phyloP scores from a whole-genome alignment of 2,329 filamentous ascomycete species.

The Ophiocordyceps polyrhachis-furcata region DNA sequence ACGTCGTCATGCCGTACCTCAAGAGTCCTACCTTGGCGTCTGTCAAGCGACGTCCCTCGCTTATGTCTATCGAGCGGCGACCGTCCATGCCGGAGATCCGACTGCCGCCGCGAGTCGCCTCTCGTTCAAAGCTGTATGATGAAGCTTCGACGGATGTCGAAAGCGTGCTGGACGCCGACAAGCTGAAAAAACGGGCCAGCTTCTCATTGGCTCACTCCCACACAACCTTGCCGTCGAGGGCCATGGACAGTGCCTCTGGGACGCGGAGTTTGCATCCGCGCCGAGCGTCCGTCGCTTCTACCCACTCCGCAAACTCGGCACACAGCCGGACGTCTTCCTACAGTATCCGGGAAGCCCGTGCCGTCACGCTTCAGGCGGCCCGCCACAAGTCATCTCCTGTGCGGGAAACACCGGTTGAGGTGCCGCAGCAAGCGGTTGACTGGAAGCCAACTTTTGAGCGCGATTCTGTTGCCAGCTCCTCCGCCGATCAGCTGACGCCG shows the following conservation, averaged over 20 bases:
- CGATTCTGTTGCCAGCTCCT: conserved; percentile 10
- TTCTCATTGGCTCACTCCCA: conserved; percentile 22
- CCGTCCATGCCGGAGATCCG: conserved; percentile 1
- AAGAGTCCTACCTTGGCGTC: background rate
- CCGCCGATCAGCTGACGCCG: conserved; percentile 25
- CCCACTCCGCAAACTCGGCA: conserved; percentile 15
- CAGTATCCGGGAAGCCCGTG: conserved; percentile 20
- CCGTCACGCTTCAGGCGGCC: conserved; percentile 18
- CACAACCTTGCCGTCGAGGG: conserved; percentile 9
- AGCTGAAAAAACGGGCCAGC: conserved; percentile 18
- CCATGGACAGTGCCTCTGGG: background rate
- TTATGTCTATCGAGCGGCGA: background rate
- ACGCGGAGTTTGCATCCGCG: conserved; percentile 9
- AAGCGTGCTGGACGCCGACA: conserved; percentile 1
- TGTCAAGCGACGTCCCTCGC: background rate
- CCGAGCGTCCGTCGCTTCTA: conserved; percentile 17
- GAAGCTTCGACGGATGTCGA: conserved; percentile 2
- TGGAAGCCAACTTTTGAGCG: conserved; percentile 1
- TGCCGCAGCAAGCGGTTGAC: background rate
- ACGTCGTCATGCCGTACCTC: conserved; percentile 3
- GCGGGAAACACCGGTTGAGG: conserved; percentile 4
- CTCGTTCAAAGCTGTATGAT: conserved; percentile 5
- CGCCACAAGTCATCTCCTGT: conserved; percentile 8
- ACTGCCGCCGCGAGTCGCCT: conserved; percentile 1
- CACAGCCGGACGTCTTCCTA: conserved; percentile 13